Base-by-base conservation (phyloP, 2,329 filamentous ascomycete genomes). In the Spiromastix sp. region DNA sequence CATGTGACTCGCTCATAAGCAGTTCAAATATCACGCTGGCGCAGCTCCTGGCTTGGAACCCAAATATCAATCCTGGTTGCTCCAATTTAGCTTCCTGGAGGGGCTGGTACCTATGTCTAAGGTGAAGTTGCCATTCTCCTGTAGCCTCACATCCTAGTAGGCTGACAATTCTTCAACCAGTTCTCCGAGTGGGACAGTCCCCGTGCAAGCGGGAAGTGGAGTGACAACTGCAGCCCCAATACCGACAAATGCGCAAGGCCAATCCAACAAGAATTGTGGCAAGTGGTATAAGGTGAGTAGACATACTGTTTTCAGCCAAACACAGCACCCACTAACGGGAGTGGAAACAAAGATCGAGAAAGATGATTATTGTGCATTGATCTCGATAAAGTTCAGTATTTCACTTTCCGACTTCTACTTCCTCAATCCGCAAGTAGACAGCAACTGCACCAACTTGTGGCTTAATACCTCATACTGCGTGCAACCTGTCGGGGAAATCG, bases 21-120 rank as follows among this genome's bases (percentile, higher is more conserved):
- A 30, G 38, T 24, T 16, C 17, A 10, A 38, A 25, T 12, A 36
- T 46, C 28, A 39, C 38, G 8, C 20, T 37, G 13, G 30, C 25
- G 7, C 39, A 45, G 20, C 19, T 46, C n/a, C 20, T 38, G 8
- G 33, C 26, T 13, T 48, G 42, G 37, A 47, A 47, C 33, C 45
- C 45, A 5, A 28, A 29, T 17, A 32, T 46, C 15, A 39, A 42
- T 13, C 11, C 18, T 17, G 35, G 32, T 15, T 48, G 45, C 32
- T 30, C 30, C 4, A 46, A 46, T 37, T 27, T 48, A 21, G 30
- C 15, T 4, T 16, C 29, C 4, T 31, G 18, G 15, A 31, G 15
- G n/a, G 18, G 30, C 15, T 32, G 30, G 30, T 32, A 32, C 19
- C 12, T 32, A 12, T 21, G 30, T 21, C 11, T 20, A 19, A 32